phyloP scores from a whole-genome alignment of 768 basidiomycete genomes.

The Stropharia rugosoannulata region DNA sequence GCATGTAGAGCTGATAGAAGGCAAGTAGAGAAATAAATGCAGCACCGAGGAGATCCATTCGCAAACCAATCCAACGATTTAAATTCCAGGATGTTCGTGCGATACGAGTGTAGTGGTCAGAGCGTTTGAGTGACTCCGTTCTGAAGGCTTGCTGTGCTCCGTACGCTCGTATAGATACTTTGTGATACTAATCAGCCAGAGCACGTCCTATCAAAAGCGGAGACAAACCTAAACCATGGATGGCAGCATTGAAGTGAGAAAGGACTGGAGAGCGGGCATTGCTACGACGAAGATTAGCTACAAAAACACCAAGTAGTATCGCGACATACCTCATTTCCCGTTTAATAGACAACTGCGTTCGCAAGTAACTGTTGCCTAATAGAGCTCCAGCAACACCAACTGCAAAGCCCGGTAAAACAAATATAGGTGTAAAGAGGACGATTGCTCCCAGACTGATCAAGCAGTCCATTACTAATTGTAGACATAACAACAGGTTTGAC shows the following conservation, averaged over 20 bases:
- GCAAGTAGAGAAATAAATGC: constrained; percentile 54
- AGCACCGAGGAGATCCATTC: constrained; percentile 56
- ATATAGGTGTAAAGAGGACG: constrained; percentile 38
- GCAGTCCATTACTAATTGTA: constrained; percentile 29
- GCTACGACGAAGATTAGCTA: constrained; percentile 2
- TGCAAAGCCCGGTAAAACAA: constrained; percentile 38
- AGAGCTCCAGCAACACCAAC: constrained; percentile 40
- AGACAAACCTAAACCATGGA: constrained; percentile 48
- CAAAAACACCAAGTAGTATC: background rate
- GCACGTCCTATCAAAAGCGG: background rate
- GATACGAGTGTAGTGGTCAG: constrained; percentile 42
- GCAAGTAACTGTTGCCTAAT: constrained; percentile 40
- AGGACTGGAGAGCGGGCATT: constrained; percentile 20
- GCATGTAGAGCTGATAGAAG: constrained; percentile 47
- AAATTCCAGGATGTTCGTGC: constrained; percentile 46
- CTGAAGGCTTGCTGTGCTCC: constrained; percentile 51
- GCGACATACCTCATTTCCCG: constrained; percentile 36
- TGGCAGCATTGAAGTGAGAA: constrained; percentile 30
- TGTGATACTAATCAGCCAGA: background rate
- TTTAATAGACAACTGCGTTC: constrained; percentile 41
- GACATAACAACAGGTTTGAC: constrained; percentile 23
- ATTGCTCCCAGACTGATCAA: constrained; percentile 41
- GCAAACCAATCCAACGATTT: constrained; percentile 42
- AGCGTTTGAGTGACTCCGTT: constrained; percentile 40
- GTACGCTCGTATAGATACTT: constrained; percentile 62